Percentiles rank a stretch among this genome's conserved stretches.
phyloP scores from a whole-genome alignment of 306 rosid genomes.

The Cicer cuneatum region DNA sequence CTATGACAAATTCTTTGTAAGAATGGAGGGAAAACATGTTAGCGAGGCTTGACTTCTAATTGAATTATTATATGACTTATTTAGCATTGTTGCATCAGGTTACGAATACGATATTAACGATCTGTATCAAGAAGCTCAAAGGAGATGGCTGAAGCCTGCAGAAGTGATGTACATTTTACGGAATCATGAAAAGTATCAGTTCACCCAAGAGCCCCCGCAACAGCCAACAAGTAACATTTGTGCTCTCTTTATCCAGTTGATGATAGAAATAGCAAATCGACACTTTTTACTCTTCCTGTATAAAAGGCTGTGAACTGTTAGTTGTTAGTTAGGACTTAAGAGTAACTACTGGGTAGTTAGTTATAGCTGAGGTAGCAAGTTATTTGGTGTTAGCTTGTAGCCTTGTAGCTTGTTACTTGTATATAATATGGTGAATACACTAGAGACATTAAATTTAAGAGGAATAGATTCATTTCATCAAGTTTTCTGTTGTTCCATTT shows the following conservation, averaged over 20 bases:
- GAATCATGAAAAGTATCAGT: conserved; percentile 79
- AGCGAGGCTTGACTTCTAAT: conserved; percentile 28
- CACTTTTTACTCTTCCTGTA: not conserved
- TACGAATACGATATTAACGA: conserved; percentile 59
- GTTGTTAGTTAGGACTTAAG: not conserved
- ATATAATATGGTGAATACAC: not conserved
- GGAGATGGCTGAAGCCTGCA: conserved; percentile 94
- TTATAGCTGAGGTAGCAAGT: not conserved
- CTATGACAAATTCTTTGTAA: not conserved
- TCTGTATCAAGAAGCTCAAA: conserved; percentile 77
- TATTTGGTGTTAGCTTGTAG: not conserved
- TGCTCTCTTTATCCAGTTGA: conserved; percentile 35
- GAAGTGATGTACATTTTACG: conserved; percentile 87
- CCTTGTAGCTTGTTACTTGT: not conserved
- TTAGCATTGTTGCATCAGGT: conserved; percentile 49
- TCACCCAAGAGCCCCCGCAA: conserved; percentile 71
- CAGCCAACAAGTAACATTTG: conserved; percentile 69
- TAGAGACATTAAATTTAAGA: not conserved
- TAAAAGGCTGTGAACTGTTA: not conserved
- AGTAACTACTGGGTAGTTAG: not conserved
- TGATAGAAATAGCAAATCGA: conserved; percentile 20
- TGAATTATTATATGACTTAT: conserved; percentile 24
- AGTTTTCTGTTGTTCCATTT: not conserved
- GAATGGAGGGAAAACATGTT: not conserved
- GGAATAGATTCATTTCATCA: not conserved